Conservation (phyloP, 2,329 filamentous ascomycete genomes). For the Colletotrichum brevisporum region DNA sequence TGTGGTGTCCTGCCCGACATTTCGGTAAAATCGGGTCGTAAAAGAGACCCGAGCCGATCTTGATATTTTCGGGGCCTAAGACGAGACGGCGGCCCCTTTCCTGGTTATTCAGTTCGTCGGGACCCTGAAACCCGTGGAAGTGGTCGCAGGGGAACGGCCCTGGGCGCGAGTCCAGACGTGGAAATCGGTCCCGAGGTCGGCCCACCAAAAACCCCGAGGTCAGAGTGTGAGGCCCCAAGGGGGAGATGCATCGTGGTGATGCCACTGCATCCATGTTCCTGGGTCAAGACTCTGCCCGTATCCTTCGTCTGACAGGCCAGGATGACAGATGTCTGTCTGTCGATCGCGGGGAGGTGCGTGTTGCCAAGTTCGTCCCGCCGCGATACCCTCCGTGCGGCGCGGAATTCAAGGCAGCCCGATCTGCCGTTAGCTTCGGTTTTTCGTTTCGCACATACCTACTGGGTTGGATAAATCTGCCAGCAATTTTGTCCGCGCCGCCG, state of each 20-base stretch:
- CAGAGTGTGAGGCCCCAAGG: neutral
- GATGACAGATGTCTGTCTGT: neutral
- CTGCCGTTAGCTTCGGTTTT: constrained; percentile 1
- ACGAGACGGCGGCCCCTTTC: neutral
- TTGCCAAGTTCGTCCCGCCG: constrained; percentile 9
- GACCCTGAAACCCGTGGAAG: neutral
- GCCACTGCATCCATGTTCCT: neutral
- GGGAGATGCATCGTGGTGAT: neutral
- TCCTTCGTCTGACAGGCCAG: neutral
- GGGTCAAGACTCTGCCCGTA: neutral
- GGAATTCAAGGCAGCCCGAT: neutral
- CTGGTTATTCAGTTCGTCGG: neutral
- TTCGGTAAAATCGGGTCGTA: constrained; percentile 12
- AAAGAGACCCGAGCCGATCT: constrained; percentile 18
- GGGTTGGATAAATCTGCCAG: no score
- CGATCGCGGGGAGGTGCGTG: neutral
- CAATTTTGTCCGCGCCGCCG: no score
- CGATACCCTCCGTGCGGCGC: neutral
- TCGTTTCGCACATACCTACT: neutral
- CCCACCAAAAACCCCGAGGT: constrained; percentile 13
- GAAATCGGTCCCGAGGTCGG: constrained; percentile 22
- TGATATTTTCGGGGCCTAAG: neutral
- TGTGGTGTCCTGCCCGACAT: neutral
- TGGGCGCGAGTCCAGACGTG: neutral
- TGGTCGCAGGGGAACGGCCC: neutral